Percentiles rank a stretch among this genome's conserved stretches.
These are phyloP conservation scores for Phaeoacremonium minimum DNA, from an alignment of 2,329 filamentous ascomycete species.

Conservation along the genomic window DNA sequence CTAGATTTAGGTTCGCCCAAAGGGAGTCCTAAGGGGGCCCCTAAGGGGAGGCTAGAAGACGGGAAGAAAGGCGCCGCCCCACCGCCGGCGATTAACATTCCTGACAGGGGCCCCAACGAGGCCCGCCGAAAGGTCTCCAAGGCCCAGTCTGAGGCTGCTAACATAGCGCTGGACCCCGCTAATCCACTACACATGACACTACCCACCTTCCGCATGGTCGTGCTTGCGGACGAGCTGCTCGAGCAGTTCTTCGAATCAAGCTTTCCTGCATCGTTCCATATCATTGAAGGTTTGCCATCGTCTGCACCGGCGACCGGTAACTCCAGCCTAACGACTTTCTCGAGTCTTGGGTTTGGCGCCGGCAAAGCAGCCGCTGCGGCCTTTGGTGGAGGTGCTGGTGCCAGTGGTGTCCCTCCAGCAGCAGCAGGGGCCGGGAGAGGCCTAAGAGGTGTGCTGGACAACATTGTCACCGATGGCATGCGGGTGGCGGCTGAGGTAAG, in stretches of 20 bases:
- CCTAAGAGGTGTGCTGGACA: slow-evolving; percentile 87
- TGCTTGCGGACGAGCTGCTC: slow-evolving; percentile 89
- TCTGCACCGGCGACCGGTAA: slow-evolving; percentile 41
- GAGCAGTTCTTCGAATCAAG: slow-evolving; percentile 97
- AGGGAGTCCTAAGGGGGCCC: slow-evolving; percentile 32
- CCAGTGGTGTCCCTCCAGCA: too few relatives aligned
- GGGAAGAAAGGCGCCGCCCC: slow-evolving; percentile 28
- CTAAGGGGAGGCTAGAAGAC: too few relatives aligned
- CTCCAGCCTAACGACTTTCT: slow-evolving; percentile 80
- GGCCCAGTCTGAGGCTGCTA: slow-evolving; percentile 72
- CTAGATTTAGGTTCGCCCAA: slow-evolving; percentile 51
- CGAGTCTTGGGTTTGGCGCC: slow-evolving; percentile 59
- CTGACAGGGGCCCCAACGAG: slow-evolving; percentile 12
- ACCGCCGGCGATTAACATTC: slow-evolving; percentile 17
- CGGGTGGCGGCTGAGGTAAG: slow-evolving; percentile 89
- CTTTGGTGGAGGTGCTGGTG: slow-evolving; percentile 32
- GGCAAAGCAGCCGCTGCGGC: slow-evolving; percentile 35
- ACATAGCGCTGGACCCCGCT: slow-evolving; percentile 85
- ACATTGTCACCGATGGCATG: slow-evolving; percentile 97
- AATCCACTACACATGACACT: slow-evolving; percentile 94
- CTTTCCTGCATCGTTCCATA: slow-evolving; percentile 88
- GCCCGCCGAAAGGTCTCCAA: slow-evolving; percentile 46
- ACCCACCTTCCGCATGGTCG: slow-evolving; percentile 97
- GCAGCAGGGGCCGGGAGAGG: slow-evolving; percentile 65
- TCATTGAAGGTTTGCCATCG: slow-evolving; percentile 59